Evolutionary conservation across 2,329 filamentous ascomycete species (phyloP), one percentile per base, ranked within the genome.

Genomic region (Erysiphe pulchra): DNA sequence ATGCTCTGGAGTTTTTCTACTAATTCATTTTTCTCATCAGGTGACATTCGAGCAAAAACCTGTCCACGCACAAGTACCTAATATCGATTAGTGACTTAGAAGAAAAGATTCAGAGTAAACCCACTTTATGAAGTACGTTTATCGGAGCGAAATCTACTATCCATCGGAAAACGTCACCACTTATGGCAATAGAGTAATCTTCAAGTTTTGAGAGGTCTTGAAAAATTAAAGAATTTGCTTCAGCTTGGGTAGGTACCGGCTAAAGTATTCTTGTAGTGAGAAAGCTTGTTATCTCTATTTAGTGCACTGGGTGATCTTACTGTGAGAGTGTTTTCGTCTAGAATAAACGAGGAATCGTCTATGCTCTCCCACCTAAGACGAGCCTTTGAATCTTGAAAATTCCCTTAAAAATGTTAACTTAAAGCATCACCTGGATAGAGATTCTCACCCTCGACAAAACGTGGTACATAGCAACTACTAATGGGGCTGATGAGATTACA

Each of bases 11-110:
- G 69, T 60, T 94, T 98, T 60, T 95, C 90, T 2, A 98, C 85
- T 1, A 98, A 67, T 60, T 98, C 92, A 57, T 94, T 86, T 60
- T 98, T 98, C 61, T 98, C 90, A 58, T 98, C 92, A 0, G 90
- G 92, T 1, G 87, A 95, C 90, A 98, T 98, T 53, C 90, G 80
- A 4, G 90, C 92, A 61, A 92, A 98, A 1, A 98, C 84, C 60
- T 90, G 87, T 24, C 87, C 86, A 46, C 73, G 73, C 33, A 93
- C 78, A 46, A 98, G 80, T 77, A 95, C 87, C 68, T 90, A 59
- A 24, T 50, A 34, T 34, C 24, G 1, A 32, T 54, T 45, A 54
- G 53, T 28, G 5, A 46, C 33, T 18, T 16, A 37, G 32, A 17
- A 42, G 28, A 17, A 42, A 20, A 46, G 3, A 38, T 13, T 10